These are phyloP conservation scores for Didymella glomerata DNA, from an alignment of 2,329 filamentous ascomycete genomes.

Conservation along the genomic window DNA sequence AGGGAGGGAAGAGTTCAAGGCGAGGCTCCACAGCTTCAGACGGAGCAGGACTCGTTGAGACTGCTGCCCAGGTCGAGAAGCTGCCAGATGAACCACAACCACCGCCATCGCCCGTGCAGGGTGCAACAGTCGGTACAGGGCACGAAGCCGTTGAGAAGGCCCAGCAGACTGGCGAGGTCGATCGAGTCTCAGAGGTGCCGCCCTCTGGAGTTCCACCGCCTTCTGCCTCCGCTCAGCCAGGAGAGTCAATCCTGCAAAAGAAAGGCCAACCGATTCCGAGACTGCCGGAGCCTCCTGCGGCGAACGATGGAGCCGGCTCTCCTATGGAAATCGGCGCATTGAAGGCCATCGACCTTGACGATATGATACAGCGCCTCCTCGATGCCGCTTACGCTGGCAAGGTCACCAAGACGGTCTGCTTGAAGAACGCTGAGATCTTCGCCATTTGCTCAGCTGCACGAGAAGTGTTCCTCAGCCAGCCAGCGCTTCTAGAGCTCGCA, in stretches of 20 bases:
- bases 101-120: conserved; percentile 89
- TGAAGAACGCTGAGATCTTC: conserved; percentile 97
- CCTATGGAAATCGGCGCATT: conserved; percentile 87
- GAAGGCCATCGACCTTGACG: conserved; percentile 92
- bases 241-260: conserved; percentile 89
- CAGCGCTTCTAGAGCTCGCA: conserved; percentile 87
- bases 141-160: conserved; percentile 82
- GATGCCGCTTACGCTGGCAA: conserved; percentile 97
- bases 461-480: conserved; percentile 90
- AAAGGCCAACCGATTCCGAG: conserved; percentile 75
- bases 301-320: conserved; percentile 61
- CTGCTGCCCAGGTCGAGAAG: conserved; percentile 46
- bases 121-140: conserved; percentile 74
- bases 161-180: conserved; percentile 88
- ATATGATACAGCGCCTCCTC: conserved; percentile 93
- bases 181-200: conserved; percentile 90
- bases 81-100: conserved; percentile 51
- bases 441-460: conserved; percentile 90
- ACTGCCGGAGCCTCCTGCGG: conserved; percentile 58
- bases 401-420: conserved; percentile 94
- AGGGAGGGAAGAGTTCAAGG: conserved; percentile 47
- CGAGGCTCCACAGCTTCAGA: conserved; percentile 48
- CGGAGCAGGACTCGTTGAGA: conserved; percentile 41
- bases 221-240: conserved; percentile 72
- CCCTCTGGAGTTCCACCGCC: conserved; percentile 69